Conservation (phyloP, 176 grass and related monocot species). For the Paspalum notatum region DNA sequence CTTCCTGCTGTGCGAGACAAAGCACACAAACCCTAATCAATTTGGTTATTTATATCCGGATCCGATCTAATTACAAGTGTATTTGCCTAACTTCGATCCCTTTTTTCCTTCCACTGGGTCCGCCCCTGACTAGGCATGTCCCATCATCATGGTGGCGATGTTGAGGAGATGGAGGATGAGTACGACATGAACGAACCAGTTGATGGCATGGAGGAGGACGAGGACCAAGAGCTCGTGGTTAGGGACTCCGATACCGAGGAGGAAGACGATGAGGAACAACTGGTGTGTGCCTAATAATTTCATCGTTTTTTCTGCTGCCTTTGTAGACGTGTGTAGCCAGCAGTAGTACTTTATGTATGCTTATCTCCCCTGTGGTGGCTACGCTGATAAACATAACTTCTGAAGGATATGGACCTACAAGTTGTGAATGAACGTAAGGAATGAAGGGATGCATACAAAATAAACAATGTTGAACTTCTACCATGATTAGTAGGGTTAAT, state of each 20-base stretch:
- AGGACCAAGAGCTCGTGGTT: conserved; percentile 52
- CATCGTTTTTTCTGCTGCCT: not conserved
- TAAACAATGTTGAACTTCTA: conserved; percentile 6
- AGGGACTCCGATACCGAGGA: conserved; percentile 70
- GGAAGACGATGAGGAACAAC: conserved; percentile 44
- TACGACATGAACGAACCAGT: conserved; percentile 58
- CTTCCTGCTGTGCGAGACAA: not conserved
- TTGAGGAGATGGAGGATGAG: conserved; percentile 70
- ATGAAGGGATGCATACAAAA: not conserved
- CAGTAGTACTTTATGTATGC: not conserved
- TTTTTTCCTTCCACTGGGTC: not conserved
- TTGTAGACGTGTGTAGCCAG: not conserved
- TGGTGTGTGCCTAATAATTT: conserved; percentile 41
- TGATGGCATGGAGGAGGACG: conserved; percentile 56
- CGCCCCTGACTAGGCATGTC: conserved; percentile 39
- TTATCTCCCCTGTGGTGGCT: conserved; percentile 5
- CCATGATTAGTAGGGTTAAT: not conserved
- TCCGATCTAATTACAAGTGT: not conserved
- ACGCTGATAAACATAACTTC: not conserved
- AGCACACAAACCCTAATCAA: not conserved
- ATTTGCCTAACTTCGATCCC: not conserved
- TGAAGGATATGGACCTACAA: not conserved
- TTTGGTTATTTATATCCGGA: not conserved
- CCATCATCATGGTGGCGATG: conserved; percentile 46
- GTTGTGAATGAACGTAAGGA: not conserved